Evolutionary conservation across 2,329 filamentous ascomycete species (phyloP), one percentile per base, ranked within the genome.

Genomic region (Neopestalotiopsis rosae): DNA sequence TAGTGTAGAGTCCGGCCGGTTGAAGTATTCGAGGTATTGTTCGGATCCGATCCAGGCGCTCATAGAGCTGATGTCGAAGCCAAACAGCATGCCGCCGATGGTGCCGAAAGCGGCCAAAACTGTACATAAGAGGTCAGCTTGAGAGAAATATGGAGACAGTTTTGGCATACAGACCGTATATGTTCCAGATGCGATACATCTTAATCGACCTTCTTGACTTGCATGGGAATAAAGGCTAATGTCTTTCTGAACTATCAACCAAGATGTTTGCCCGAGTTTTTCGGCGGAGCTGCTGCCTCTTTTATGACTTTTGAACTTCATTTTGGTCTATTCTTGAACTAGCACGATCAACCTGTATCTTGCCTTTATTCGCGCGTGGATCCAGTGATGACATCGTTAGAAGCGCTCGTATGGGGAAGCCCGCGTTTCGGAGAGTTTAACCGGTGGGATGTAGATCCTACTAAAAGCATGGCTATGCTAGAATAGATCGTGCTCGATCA

Each of bases 11-110:
- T 75, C 75, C 0, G 84, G 82, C 24, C 79, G 77, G 75, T 83
- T 74, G 75, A 87, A 87, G 77, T 83, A 87, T 4, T 83, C 80
- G 61, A 84, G 79, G 73, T 87, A 87, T 64, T 84, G 79, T 10
- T 80, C 69, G 3, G 84, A 83, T 32, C 82, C 85, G 67, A 87
- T 84, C 75, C 86, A 86, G 65, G 86, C 86, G 52, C 52, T 85
- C 85, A 87, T 87, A 66, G 85, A 87, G 28, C 81, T 82, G 68
- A 87, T 85, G 69, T 87, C 86, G 74, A 88, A 87, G 63, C 83
- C 84, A 30, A 61, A 67, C 52, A 67, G 78, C 76, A 81, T 81
- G 66, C 81, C 81, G 71, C 81, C 81, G 65, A 83, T 81, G 69
- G 81, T 82, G 76, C 79, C 80, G 64, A 81, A 75, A 75, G 78